Evolutionary conservation across 352 stramenopile genomes (phyloP).

Genomic region (Phytopythium delawarense): DNA sequence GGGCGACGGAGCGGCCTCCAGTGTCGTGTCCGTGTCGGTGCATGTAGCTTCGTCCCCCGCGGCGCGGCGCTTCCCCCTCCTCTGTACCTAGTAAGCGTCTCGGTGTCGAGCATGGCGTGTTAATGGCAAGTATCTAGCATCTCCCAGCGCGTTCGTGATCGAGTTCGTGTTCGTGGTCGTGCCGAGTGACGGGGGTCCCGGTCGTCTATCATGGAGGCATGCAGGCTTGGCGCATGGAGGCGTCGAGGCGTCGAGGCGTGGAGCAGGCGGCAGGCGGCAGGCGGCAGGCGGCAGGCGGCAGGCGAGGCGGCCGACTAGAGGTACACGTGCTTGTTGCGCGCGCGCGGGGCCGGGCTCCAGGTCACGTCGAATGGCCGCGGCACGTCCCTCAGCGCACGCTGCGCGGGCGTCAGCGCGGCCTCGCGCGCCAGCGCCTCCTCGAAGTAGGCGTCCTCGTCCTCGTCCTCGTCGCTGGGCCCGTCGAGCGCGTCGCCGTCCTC

Average conservation of each 20-base stretch:
- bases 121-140: neutral
- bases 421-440: slow-evolving; percentile 33
- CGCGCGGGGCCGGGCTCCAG: slow-evolving; percentile 48
- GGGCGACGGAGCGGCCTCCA: neutral
- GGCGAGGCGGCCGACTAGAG: slow-evolving; percentile 27
- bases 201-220: no score
- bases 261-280: no score
- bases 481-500: slow-evolving; percentile 5
- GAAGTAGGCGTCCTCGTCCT: slow-evolving; percentile 12
- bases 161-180: no score
- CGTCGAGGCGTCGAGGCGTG: neutral
- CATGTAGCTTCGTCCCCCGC: no score
- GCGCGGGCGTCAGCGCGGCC: slow-evolving; percentile 32
- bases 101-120: no score
- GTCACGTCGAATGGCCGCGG: slow-evolving; percentile 72
- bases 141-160: no score
- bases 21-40: no score
- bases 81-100: no score
- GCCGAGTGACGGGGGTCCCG: no score
- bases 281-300: no score
- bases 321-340: slow-evolving; percentile 80
- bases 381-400: slow-evolving; percentile 33
- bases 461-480: neutral
- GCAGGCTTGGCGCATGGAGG: no score
- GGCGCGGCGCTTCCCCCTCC: no score